Percentiles rank a stretch among this genome's conserved stretches.
These are phyloP conservation scores for Trichoderma sp. DNA, from an alignment of 2,329 filamentous ascomycete species.

Conservation along the genomic window DNA sequence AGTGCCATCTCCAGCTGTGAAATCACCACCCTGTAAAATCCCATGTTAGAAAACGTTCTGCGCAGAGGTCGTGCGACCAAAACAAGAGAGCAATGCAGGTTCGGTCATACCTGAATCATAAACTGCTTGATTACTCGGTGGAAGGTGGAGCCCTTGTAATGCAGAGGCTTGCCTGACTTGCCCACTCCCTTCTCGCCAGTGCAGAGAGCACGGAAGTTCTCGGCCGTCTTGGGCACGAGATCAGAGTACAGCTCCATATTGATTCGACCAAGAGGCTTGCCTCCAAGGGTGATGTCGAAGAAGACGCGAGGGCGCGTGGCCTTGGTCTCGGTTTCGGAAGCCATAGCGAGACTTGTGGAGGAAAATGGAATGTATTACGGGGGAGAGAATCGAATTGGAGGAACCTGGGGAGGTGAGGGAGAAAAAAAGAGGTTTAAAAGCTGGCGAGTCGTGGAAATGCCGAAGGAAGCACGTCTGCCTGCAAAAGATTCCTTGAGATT, in stretches of 20 bases:
- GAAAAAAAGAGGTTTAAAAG: background rate
- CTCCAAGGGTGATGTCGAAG: slow-evolving; percentile 87
- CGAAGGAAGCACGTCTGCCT: background rate
- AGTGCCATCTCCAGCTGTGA: slow-evolving; percentile 90
- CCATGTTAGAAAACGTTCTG: background rate
- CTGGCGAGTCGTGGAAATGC: background rate
- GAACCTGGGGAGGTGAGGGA: background rate
- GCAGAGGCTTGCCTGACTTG: slow-evolving; percentile 77
- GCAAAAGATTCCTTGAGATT: slow-evolving; percentile 2
- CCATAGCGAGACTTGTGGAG: slow-evolving; percentile 34
- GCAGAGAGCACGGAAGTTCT: slow-evolving; percentile 93
- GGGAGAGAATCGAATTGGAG: background rate
- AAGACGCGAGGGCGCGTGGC: slow-evolving; percentile 74
- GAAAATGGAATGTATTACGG: background rate
- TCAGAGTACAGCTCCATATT: slow-evolving; percentile 76
- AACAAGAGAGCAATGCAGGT: background rate
- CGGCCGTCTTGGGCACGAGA: slow-evolving; percentile 88
- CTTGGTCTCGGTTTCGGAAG: slow-evolving; percentile 41
- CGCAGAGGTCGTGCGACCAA: background rate
- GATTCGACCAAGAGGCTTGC: slow-evolving; percentile 70
- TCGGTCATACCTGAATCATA: slow-evolving; percentile 64
- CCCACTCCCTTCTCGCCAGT: slow-evolving; percentile 90
- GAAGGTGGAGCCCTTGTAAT: slow-evolving; percentile 91
- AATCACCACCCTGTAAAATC: slow-evolving; percentile 74
- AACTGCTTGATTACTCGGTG: slow-evolving; percentile 98